Percentiles rank a stretch among this genome's conserved stretches.
These are phyloP conservation scores for Colletotrichum brevisporum DNA, from an alignment of 2,329 filamentous ascomycete species.

Conservation along the genomic window DNA sequence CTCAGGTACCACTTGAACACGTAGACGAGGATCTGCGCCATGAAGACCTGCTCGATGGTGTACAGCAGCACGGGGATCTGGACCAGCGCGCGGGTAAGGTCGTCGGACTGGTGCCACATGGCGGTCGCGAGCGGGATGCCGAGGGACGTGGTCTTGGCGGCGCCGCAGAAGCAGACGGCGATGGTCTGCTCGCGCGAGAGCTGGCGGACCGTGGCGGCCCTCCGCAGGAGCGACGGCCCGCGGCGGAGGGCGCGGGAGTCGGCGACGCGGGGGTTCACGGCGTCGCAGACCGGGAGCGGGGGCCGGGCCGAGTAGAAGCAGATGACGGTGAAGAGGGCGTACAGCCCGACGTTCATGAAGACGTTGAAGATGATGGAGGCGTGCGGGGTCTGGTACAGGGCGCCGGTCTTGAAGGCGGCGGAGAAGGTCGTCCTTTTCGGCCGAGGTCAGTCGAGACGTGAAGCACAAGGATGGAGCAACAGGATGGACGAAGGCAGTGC, in stretches of 20 bases:
- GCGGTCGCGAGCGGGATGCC: conserved; percentile 77
- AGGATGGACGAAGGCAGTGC: background rate
- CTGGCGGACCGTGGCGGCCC: conserved; percentile 62
- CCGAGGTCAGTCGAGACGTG: conserved; percentile 36
- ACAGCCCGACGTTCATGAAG: conserved; percentile 76
- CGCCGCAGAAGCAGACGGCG: conserved; percentile 80
- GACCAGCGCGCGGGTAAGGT: conserved; percentile 69
- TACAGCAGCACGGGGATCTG: conserved; percentile 76
- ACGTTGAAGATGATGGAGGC: conserved; percentile 76
- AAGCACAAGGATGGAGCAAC: no score
- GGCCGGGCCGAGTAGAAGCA: conserved; percentile 68
- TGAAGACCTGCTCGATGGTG: conserved; percentile 69
- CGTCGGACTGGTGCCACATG: conserved; percentile 73
- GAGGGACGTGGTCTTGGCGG: conserved; percentile 79
- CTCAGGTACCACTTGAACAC: conserved; percentile 63
- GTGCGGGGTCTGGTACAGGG: conserved; percentile 69
- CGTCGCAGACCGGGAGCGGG: conserved; percentile 50
- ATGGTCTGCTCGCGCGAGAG: conserved; percentile 74
- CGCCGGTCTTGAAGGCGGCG: conserved; percentile 74
- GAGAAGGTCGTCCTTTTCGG: conserved; percentile 75
- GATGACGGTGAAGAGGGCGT: conserved; percentile 73
- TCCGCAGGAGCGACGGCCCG: conserved; percentile 49
- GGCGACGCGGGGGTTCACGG: conserved; percentile 52
- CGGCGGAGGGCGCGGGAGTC: conserved; percentile 46
- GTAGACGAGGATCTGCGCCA: conserved; percentile 61